Percentiles rank a stretch among this genome's conserved stretches.
phyloP scores from a whole-genome alignment of 352 stramenopile species.

The Peronospora farinosa region DNA sequence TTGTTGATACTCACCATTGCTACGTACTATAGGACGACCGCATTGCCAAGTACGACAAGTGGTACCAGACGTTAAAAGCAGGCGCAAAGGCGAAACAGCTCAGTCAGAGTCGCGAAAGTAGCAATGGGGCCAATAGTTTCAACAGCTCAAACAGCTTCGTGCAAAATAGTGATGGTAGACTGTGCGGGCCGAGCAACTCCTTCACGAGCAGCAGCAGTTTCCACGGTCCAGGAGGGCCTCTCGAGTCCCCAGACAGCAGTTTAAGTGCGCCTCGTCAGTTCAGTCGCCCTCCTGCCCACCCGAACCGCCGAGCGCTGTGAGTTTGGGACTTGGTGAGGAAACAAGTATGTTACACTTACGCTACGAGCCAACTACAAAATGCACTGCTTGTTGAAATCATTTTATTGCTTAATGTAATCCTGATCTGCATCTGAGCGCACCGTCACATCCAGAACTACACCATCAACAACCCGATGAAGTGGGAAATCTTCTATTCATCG shows the following conservation, averaged over 20 bases:
- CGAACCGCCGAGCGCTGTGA: conserved; percentile 56
- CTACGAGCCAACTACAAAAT: background rate
- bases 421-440: conserved; percentile 22
- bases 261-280: conserved; percentile 23
- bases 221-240: conserved; percentile 29
- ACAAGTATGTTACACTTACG: background rate
- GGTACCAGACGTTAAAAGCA: conserved; percentile 81
- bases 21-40: conserved; percentile 43
- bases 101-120: conserved; percentile 40
- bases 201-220: conserved; percentile 67
- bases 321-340: background rate
- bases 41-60: conserved; percentile 80
- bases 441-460: conserved; percentile 10
- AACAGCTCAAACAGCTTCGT: conserved; percentile 34
- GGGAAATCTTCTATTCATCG: conserved; percentile 37
- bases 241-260: conserved; percentile 13
- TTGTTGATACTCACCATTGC: conserved; percentile 2
- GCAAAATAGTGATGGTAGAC: conserved; percentile 22
- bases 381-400: conserved; percentile 16
- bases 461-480: conserved; percentile 16
- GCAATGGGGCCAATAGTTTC: conserved; percentile 30
- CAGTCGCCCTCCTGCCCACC: conserved; percentile 53
- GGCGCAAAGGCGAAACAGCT: conserved; percentile 79
- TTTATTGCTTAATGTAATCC: conserved; percentile 30
- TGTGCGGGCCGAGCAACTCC: conserved; percentile 35